These are phyloP conservation scores for Tillandsia leiboldiana DNA, from an alignment of 176 grass and related monocot genomes.

Conservation along the genomic window DNA sequence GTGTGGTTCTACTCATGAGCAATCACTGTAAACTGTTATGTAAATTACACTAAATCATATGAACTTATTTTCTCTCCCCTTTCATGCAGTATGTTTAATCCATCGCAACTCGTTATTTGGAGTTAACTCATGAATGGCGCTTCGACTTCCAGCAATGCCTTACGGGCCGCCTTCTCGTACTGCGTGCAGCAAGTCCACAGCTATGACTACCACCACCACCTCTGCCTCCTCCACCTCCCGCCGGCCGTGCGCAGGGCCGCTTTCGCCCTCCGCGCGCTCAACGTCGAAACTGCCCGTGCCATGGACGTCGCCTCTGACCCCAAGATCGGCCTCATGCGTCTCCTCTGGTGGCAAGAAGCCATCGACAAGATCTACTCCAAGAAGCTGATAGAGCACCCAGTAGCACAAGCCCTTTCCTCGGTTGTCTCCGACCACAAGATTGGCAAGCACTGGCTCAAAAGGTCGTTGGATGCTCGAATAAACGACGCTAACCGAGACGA, in stretches of 20 bases:
- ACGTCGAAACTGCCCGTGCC: conserved; percentile 69
- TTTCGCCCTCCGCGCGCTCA: conserved; percentile 76
- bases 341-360: conserved; percentile 78
- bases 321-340: conserved; percentile 68
- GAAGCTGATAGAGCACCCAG: conserved; percentile 67
- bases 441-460: conserved; percentile 81
- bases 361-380: conserved; percentile 51
- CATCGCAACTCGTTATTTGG: background rate
- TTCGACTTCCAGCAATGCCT: conserved; percentile 14
- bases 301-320: conserved; percentile 70
- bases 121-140: conserved; percentile 33
- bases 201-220: conserved; percentile 90
- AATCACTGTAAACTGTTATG: too few relatives aligned
- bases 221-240: conserved; percentile 83
- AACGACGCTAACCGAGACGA: conserved; percentile 64
- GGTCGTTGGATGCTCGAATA: conserved; percentile 69
- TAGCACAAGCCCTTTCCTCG: conserved; percentile 50
- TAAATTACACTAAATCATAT: too few relatives aligned
- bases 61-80: background rate
- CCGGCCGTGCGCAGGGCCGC: conserved; percentile 56
- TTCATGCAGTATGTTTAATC: background rate
- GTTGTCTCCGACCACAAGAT: conserved; percentile 46
- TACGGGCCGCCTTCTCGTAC: conserved; percentile 56
- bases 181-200: conserved; percentile 69
- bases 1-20: too few relatives aligned